Evolutionary conservation across 768 basidiomycete genomes (phyloP).

Genomic region (Cubamyces sp.): DNA sequence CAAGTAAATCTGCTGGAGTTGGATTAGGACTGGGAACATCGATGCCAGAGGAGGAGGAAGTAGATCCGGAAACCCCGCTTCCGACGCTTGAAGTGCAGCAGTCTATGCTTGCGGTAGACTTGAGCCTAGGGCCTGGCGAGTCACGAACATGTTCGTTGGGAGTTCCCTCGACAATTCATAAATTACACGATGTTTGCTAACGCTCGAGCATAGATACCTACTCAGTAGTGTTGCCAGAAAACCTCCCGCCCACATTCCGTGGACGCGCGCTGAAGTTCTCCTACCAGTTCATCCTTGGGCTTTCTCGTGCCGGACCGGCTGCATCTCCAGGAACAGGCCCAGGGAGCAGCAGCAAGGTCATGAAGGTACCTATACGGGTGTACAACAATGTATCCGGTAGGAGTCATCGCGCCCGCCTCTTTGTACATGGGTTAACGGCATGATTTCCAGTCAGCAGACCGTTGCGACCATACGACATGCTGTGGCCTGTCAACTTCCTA

Average conservation of each 20-base stretch:
- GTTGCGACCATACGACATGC: slow-evolving; percentile 74
- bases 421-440: neutral
- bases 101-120: slow-evolving; percentile 88
- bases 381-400: slow-evolving; percentile 86
- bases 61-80: slow-evolving; percentile 67
- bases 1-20: slow-evolving; percentile 25
- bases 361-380: slow-evolving; percentile 90
- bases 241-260: slow-evolving; percentile 88
- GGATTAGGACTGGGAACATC: slow-evolving; percentile 38
- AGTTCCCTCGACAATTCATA: neutral
- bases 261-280: slow-evolving; percentile 85
- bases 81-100: slow-evolving; percentile 88
- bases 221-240: slow-evolving; percentile 70
- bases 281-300: slow-evolving; percentile 89
- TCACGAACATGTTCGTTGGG: slow-evolving; percentile 73
- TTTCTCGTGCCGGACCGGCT: slow-evolving; percentile 60
- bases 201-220: slow-evolving; percentile 67
- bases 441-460: slow-evolving; percentile 49
- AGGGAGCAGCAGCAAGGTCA: slow-evolving; percentile 69
- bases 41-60: slow-evolving; percentile 41
- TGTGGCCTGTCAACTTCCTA: slow-evolving; percentile 65
- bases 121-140: slow-evolving; percentile 81
- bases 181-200: slow-evolving; percentile 3
- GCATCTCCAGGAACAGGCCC: slow-evolving; percentile 35
- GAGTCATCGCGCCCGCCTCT: slow-evolving; percentile 28